These are phyloP conservation scores for Eucalyptus viminalis DNA, from an alignment of 345 rosid species.

Conservation along the genomic window DNA sequence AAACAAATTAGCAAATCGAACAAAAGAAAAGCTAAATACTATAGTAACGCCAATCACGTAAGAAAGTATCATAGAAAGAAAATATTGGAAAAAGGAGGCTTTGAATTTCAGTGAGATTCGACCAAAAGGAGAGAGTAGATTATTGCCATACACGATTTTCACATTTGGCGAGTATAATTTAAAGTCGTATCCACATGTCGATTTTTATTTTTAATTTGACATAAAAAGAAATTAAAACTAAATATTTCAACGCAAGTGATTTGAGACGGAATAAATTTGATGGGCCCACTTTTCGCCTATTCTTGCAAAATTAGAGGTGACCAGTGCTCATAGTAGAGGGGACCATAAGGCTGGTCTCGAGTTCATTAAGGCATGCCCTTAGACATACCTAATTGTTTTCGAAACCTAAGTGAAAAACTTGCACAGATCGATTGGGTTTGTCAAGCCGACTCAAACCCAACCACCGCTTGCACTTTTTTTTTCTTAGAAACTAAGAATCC, in stretches of 20 bases:
- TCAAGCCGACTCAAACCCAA: no score
- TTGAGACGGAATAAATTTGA: not conserved
- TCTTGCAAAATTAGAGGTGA: no score
- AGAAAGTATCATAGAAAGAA: not conserved
- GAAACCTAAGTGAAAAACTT: no score
- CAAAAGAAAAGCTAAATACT: not conserved
- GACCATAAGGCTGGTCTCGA: no score
- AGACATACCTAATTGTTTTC: no score
- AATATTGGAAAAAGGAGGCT: not conserved
- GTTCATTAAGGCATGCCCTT: no score
- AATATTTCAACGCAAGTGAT: not conserved
- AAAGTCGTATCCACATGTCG: not conserved
- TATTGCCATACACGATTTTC: not conserved
- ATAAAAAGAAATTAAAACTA: not conserved
- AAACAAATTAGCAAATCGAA: not conserved
- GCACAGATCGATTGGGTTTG: no score
- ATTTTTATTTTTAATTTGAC: not conserved
- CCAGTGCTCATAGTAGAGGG: no score
- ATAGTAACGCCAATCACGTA: not conserved
- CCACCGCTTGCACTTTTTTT: rapidly evolving
- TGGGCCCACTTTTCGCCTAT: not conserved
- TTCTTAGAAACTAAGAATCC: not conserved
- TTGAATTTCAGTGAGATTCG: not conserved
- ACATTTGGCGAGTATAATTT: not conserved
- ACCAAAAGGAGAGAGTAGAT: not conserved